phyloP scores from a whole-genome alignment of 2,329 filamentous ascomycete species.

The Colletotrichum viniferum region DNA sequence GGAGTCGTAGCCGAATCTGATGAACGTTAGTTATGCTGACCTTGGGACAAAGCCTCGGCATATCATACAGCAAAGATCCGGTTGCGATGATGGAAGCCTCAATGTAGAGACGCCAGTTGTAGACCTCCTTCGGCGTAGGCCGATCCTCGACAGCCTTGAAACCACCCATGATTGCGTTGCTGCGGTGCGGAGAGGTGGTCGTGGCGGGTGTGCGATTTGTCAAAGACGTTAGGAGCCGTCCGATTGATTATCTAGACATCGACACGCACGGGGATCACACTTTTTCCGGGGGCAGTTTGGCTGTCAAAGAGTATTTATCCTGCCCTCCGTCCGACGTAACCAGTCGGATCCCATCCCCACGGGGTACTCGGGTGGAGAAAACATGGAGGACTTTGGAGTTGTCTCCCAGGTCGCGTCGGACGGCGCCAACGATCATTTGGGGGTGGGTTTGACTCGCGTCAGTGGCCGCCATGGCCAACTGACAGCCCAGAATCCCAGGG shows the following conservation, averaged over 20 bases:
- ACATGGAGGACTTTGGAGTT: constrained; percentile 12
- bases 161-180: constrained; percentile 33
- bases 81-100: constrained; percentile 52
- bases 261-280: background rate
- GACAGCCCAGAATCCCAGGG: background rate
- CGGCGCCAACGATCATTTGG: background rate
- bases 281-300: background rate
- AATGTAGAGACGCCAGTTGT: constrained; percentile 55
- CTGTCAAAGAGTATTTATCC: constrained; percentile 16
- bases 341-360: constrained; percentile 16
- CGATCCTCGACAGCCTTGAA: constrained; percentile 57
- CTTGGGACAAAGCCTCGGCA: background rate
- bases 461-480: background rate
- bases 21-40: too few species aligned
- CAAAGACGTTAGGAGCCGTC: background rate
- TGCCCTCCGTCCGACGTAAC: background rate
- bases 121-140: constrained; percentile 60
- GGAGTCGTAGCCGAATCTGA: constrained; percentile 56
- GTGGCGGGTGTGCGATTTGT: background rate
- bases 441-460: constrained; percentile 13
- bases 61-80: constrained; percentile 44
- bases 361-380: constrained; percentile 13
- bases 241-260: background rate
- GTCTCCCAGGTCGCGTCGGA: background rate
- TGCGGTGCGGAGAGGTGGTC: background rate